Evolutionary conservation across 2,329 filamentous ascomycete genomes (phyloP).

Genomic region (Hymenoscyphus repandus): DNA sequence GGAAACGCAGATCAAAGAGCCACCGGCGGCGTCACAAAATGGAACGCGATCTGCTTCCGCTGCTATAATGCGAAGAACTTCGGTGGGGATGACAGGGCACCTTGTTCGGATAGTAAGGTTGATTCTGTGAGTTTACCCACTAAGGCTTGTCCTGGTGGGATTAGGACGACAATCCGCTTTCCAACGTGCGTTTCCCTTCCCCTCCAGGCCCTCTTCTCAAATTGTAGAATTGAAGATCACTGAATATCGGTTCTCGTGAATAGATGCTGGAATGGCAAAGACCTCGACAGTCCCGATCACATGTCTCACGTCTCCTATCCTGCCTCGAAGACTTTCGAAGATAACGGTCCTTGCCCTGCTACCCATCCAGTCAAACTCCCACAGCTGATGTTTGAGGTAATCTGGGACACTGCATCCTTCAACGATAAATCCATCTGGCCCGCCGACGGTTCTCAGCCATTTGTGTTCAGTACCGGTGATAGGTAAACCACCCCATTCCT

Average conservation of each 20-base stretch:
- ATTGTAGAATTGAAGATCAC: neutral
- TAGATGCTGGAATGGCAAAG: constrained; percentile 7
- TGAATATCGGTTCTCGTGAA: neutral
- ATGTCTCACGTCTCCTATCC: constrained; percentile 21
- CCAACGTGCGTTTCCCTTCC: neutral
- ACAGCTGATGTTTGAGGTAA: constrained; percentile 45
- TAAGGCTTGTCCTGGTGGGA: constrained; percentile 7
- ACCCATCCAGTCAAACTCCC: constrained; percentile 42
- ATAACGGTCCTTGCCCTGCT: constrained; percentile 10
- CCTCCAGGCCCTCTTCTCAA: neutral
- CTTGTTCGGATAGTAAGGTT: constrained; percentile 9
- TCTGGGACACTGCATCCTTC: constrained; percentile 41
- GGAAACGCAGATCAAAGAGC: constrained; percentile 3
- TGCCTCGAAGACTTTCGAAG: constrained; percentile 8
- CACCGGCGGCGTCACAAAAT: constrained; percentile 4
- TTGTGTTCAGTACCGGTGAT: constrained; percentile 39
- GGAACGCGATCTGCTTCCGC: constrained; percentile 12
- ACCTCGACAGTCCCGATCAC: constrained; percentile 5
- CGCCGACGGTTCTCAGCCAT: constrained; percentile 38
- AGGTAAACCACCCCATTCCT: constrained; percentile 13
- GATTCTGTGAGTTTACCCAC: constrained; percentile 7
- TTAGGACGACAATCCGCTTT: constrained; percentile 8
- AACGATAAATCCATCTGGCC: constrained; percentile 39
- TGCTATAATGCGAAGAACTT: constrained; percentile 9
- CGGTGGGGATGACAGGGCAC: constrained; percentile 6